phyloP scores from a whole-genome alignment of 2,329 filamentous ascomycete genomes.

The Xylaria sp. region DNA sequence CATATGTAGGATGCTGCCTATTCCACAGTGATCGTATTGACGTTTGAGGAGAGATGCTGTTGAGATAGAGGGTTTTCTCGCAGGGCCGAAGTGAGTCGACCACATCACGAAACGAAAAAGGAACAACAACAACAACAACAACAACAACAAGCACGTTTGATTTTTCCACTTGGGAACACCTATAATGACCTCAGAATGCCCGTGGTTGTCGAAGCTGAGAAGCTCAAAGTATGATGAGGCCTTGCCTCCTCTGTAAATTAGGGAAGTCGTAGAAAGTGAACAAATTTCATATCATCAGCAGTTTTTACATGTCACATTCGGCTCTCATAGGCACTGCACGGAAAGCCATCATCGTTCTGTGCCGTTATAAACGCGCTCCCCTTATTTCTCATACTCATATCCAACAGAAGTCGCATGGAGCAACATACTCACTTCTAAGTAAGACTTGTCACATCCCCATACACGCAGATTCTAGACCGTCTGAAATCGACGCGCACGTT shows the following conservation, averaged over 20 bases:
- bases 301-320: neutral
- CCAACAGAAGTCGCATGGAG: neutral
- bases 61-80: neutral
- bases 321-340: no score
- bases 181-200: neutral
- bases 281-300: no score
- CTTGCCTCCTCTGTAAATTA: no score
- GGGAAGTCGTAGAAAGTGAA: no score
- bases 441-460: neutral
- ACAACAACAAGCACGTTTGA: neutral
- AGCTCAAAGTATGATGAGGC: no score
- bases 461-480: neutral
- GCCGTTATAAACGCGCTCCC: neutral
- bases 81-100: neutral
- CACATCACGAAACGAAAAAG: neutral
- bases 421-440: neutral
- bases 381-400: neutral
- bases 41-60: neutral
- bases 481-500: neutral
- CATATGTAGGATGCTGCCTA: neutral
- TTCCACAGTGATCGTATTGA: neutral
- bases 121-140: neutral
- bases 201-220: neutral
- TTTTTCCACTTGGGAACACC: neutral
- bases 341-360: neutral